Evolutionary conservation across 148 eudicot species (phyloP).

Genomic region (Camellia sinensis): DNA sequence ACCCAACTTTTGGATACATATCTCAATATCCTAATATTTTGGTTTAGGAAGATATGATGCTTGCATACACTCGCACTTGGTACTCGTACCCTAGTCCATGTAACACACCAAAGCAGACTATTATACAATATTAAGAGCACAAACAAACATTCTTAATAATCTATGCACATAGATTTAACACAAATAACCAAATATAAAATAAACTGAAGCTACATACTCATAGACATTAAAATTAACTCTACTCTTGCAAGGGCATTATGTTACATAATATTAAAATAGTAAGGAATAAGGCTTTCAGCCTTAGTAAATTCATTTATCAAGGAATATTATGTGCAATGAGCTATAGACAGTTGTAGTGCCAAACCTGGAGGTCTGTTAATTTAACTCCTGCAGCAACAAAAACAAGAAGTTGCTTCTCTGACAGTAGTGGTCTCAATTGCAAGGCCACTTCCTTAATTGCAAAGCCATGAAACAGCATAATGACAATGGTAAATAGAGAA

Average conservation of each 20-base stretch:
- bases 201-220: neutral
- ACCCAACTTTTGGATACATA: too few species aligned
- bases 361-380: slow-evolving; percentile 81
- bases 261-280: neutral
- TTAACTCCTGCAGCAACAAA: slow-evolving; percentile 92
- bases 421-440: slow-evolving; percentile 60
- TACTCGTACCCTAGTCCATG: too few species aligned
- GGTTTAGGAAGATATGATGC: too few species aligned
- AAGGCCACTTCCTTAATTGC: slow-evolving; percentile 66
- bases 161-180: neutral
- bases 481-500: neutral
- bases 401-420: slow-evolving; percentile 69
- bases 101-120: too few species aligned
- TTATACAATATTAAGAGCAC: too few species aligned
- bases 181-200: neutral
- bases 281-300: neutral
- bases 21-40: too few species aligned
- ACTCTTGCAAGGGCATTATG: neutral
- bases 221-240: neutral
- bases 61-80: too few species aligned
- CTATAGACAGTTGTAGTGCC: neutral
- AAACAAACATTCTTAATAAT: too few species aligned
- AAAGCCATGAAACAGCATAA: slow-evolving; percentile 9
- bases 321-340: neutral
- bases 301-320: neutral